phyloP scores from a whole-genome alignment of 2,329 filamentous ascomycete genomes.

The Hymenoscyphus repandus region DNA sequence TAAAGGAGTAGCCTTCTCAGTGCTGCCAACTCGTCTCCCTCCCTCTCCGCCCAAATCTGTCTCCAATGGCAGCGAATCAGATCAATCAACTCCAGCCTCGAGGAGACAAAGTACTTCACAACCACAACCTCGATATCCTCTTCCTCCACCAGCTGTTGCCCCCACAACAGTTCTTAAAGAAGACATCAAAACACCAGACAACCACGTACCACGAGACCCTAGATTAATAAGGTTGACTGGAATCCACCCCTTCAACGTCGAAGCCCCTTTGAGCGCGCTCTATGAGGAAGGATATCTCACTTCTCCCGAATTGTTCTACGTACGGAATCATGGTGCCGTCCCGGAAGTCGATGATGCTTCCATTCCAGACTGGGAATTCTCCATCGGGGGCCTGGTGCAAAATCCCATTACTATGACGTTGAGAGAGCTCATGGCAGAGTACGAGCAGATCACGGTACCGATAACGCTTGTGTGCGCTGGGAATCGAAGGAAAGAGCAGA shows the following conservation, averaged over 20 bases:
- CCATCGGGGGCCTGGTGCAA: slow-evolving; percentile 77
- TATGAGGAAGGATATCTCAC: slow-evolving; percentile 82
- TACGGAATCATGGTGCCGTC: slow-evolving; percentile 83
- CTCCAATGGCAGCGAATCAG: slow-evolving; percentile 21
- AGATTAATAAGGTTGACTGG: slow-evolving; percentile 83
- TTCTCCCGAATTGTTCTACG: slow-evolving; percentile 82
- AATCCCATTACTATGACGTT: slow-evolving; percentile 69
- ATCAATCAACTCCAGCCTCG: slow-evolving; percentile 16
- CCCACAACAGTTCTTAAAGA: slow-evolving; percentile 62
- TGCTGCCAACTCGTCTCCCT: slow-evolving; percentile 14
- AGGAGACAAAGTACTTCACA: slow-evolving; percentile 15
- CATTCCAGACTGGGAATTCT: slow-evolving; percentile 74
- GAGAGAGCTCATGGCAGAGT: slow-evolving; percentile 65
- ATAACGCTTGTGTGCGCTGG: slow-evolving; percentile 89
- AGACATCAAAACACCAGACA: slow-evolving; percentile 79
- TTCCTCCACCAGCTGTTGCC: slow-evolving; percentile 59
- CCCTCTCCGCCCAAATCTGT: slow-evolving; percentile 29
- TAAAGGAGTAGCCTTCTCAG: neutral
- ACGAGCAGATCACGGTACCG: slow-evolving; percentile 77
- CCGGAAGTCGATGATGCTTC: slow-evolving; percentile 68
- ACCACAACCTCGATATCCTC: slow-evolving; percentile 36
- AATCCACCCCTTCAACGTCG: slow-evolving; percentile 85
- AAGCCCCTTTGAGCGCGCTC: slow-evolving; percentile 72
- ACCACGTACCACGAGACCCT: slow-evolving; percentile 72
- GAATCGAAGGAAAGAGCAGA: slow-evolving; percentile 89